These are phyloP conservation scores for Boletales sp. DNA, from an alignment of 768 basidiomycete species.

Conservation along the genomic window DNA sequence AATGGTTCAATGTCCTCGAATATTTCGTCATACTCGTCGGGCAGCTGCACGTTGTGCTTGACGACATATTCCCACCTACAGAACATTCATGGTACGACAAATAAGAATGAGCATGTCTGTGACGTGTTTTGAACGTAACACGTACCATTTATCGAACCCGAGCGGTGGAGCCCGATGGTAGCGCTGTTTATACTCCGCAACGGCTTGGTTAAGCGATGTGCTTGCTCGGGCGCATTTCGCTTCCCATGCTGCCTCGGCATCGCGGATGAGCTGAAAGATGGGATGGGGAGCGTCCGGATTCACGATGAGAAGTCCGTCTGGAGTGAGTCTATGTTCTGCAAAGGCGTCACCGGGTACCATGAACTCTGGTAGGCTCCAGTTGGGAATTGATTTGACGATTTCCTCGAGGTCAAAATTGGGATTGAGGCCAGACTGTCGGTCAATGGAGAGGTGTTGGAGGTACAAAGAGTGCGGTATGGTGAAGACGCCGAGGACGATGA, in stretches of 20 bases:
- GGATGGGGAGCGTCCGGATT: conserved; percentile 39
- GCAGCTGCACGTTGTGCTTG: conserved; percentile 36
- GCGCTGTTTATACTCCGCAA: conserved; percentile 35
- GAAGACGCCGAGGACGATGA: not conserved
- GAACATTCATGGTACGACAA: no score
- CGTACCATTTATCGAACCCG: conserved; percentile 43
- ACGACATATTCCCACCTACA: conserved; percentile 42
- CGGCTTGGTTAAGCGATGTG: conserved; percentile 35
- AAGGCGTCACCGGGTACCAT: no score
- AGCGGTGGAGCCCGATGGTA: conserved; percentile 35
- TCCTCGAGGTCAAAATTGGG: not conserved
- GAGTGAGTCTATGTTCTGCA: conserved; percentile 17
- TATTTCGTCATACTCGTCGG: conserved; percentile 49
- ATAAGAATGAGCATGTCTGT: no score
- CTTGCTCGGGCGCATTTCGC: conserved; percentile 33
- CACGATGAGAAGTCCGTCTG: conserved; percentile 32
- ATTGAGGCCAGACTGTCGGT: not conserved
- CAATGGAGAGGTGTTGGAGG: not conserved
- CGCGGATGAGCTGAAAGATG: conserved; percentile 38
- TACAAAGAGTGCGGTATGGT: not conserved
- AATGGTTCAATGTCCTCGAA: conserved; percentile 34
- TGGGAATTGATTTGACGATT: no score
- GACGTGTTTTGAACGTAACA: no score
- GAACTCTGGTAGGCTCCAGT: not conserved
- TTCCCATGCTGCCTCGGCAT: conserved; percentile 36